Base-by-base conservation (phyloP, 768 basidiomycete genomes). In the Panaeolus papilionaceus region DNA sequence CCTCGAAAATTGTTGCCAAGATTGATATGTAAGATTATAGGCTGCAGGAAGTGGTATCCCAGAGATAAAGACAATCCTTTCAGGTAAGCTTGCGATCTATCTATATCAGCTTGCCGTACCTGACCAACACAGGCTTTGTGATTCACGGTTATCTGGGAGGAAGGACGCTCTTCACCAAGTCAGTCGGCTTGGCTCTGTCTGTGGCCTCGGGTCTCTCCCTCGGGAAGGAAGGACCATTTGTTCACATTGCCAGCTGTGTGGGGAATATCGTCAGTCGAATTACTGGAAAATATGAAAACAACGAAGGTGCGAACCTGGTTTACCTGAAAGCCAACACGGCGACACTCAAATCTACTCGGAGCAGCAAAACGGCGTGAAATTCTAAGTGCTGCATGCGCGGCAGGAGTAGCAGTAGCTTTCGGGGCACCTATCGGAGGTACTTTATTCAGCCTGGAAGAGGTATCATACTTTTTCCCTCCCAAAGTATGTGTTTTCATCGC, bases 1-100 rank as follows among this genome's bases (percentile, higher is more conserved):
- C 37, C 42, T 26, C 33, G 33, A 20, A 16, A 63, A 38, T 38
- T 38, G 38, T 18, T 10, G 4, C 23, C 42, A 26, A 14, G 9
- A 68, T 65, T 61, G 63, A 49, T n/a, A 49, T 33, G 33, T 8
- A 45, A 63, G 18, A 38, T 54, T 39, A 0, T 72, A 93, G 92
- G 95, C 98, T 10, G 95, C 95, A 20, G 98, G 98, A 20, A 94
- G 92, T 74, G 98, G 98, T 61, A 96, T 99, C 66, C 96, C 96
- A 0, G 97, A 99, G 78, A 92, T 99, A 76, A 99, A 99, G 78
- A 94, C 93, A 0, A 95, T 97, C 66, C 84, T 97, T 51, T 94
- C 92, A 62, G 95, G 93, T 89, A 71, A 49, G 79, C 66, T n/a
- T 26, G 1, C 23, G 5, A 4, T 49, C 9, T 42, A 38, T 39